phyloP scores from a whole-genome alignment of 352 stramenopile genomes.

The Thalassiosira delicatula region DNA sequence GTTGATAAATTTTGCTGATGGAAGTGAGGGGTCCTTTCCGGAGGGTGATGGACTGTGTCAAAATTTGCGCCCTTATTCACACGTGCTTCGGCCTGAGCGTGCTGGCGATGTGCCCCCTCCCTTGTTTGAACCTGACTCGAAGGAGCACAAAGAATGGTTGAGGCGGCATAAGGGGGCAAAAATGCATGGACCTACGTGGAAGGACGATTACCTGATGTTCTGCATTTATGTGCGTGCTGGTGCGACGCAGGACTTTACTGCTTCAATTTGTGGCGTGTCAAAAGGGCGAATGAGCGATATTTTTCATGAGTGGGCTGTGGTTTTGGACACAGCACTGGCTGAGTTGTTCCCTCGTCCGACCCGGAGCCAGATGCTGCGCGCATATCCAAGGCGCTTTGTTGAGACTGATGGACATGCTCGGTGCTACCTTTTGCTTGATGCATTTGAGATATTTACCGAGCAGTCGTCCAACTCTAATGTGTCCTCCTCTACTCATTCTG shows the following conservation, averaged over 20 bases:
- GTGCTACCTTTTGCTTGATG: not conserved
- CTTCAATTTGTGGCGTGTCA: not conserved
- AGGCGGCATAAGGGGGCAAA: not conserved
- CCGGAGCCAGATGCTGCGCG: not conserved
- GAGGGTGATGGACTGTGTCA: not conserved
- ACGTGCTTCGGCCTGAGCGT: not conserved
- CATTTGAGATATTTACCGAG: not conserved
- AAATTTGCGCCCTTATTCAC: not conserved
- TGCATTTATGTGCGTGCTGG: not conserved
- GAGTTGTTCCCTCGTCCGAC: not conserved
- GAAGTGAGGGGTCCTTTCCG: not conserved
- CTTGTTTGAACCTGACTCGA: not conserved
- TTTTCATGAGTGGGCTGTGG: conserved; percentile 12
- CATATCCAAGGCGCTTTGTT: not conserved
- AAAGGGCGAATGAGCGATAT: conserved; percentile 7
- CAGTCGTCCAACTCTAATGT: not conserved
- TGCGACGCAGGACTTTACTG: conserved; percentile 7
- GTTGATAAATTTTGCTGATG: conserved; percentile 23
- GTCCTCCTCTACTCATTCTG: not conserved
- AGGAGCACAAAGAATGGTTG: not conserved
- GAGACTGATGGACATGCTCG: not conserved
- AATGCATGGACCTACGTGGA: not conserved
- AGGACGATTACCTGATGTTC: not conserved
- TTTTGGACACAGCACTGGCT: not conserved
- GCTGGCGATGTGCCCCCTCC: not conserved